Base-by-base conservation (phyloP, 768 basidiomycete genomes). In the Amanita rubescens region DNA sequence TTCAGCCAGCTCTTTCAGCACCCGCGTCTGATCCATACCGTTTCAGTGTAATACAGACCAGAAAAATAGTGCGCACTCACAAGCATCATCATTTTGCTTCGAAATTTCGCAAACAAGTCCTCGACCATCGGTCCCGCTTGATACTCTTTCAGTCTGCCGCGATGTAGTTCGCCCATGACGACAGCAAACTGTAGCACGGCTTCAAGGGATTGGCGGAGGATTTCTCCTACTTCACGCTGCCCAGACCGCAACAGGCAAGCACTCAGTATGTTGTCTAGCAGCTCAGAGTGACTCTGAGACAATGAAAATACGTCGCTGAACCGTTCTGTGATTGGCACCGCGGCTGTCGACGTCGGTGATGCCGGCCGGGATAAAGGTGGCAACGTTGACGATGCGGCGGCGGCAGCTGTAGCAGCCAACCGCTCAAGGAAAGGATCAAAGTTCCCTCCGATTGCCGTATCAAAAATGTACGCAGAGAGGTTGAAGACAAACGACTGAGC, bases 251-350 rank as follows among this genome's bases (percentile, higher is more conserved):
- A 65, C 22, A 91, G 70, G 62, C 89, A 91, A 12, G 87, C 84
- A 52, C 76, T 83, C 39, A 93, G 76, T 11, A 93, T 82, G 54
- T 86, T 78, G 60, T 93, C 85, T 61, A 94, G 65, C 39, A 90
- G 65, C 3, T 64, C 65, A 0, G 86, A 87, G 65, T 94, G 91
- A 20, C 75, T 72, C 7, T 76, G 74, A 0, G 85, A 77, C 15
- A 92, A 74, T 30, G 81, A 74, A 61, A 92, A 92, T 5, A 90
- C 81, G 56, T 91, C 88, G n/a, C 76, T 70, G 58, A 86, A 86
- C 20, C 52, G 52, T 35, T 46, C 52, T 11, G 43, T 37, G 7
- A 5, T 14, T 14, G 43, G 33, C 14, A 5, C 11, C 32, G 14
- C 12, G 15, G 25, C 35, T 33, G 20, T 45, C 54, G 15, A 34